Conservation (phyloP, 139 green algal species). For the Picochlorum costavermella region DNA sequence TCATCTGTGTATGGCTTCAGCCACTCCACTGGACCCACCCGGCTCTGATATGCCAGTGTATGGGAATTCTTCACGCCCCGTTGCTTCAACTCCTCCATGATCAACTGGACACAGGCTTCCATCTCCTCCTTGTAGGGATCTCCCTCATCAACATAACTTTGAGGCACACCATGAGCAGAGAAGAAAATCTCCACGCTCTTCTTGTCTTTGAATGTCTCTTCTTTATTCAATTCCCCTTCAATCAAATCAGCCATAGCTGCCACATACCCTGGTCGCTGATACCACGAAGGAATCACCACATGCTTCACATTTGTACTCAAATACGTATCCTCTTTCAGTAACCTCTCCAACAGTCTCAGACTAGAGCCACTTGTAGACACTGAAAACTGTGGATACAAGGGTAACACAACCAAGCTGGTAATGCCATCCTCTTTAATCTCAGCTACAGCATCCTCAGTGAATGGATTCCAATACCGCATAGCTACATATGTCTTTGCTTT, state of each 20-base stretch:
- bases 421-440: slow-evolving; percentile 77
- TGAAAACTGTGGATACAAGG: slow-evolving; percentile 94
- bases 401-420: slow-evolving; percentile 80
- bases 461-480: slow-evolving; percentile 99
- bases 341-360: slow-evolving; percentile 81
- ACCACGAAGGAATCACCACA: slow-evolving; percentile 58
- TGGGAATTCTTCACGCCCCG: slow-evolving; percentile 72
- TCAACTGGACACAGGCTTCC: slow-evolving; percentile 94
- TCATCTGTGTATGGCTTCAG: slow-evolving; percentile 97
- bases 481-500: slow-evolving; percentile 82
- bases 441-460: slow-evolving; percentile 64
- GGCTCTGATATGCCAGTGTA: slow-evolving; percentile 94
- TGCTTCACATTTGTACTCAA: slow-evolving; percentile 26
- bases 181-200: slow-evolving; percentile 80
- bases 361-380: slow-evolving; percentile 88
- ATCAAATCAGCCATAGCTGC: slow-evolving; percentile 92
- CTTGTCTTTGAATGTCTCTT: slow-evolving; percentile 35
- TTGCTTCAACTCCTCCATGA: slow-evolving; percentile 75
- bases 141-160: slow-evolving; percentile 87
- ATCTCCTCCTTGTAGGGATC: slow-evolving; percentile 99
- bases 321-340: slow-evolving; percentile 49
- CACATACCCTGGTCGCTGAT: slow-evolving; percentile 87
- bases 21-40: slow-evolving; percentile 95
- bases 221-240: slow-evolving; percentile 48
- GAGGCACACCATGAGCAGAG: slow-evolving; percentile 92